Percentiles rank a stretch among this genome's conserved stretches.
These are phyloP conservation scores for Rubia peregrina DNA, from an alignment of 305 asterid genomes.

Conservation along the genomic window DNA sequence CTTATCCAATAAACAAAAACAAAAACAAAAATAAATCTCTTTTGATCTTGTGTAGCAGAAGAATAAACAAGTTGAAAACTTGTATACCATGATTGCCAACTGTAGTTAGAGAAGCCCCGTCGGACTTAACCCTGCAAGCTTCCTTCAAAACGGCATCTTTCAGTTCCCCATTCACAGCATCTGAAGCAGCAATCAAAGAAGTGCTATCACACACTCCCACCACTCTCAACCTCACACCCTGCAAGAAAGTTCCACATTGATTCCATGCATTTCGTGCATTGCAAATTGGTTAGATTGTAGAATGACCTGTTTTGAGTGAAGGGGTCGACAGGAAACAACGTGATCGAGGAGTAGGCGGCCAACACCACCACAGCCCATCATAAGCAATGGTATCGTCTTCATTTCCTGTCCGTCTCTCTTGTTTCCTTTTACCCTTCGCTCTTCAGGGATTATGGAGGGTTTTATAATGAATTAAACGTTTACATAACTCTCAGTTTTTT, in stretches of 20 bases:
- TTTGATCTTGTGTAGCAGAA: background rate
- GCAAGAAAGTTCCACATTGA: slow-evolving; percentile 9
- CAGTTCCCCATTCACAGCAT: slow-evolving; percentile 51
- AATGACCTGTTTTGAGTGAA: slow-evolving; percentile 60
- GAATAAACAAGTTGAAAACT: background rate
- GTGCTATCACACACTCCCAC: slow-evolving; percentile 86
- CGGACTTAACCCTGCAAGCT: slow-evolving; percentile 56
- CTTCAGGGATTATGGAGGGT: too few species aligned
- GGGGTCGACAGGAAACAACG: slow-evolving; percentile 64
- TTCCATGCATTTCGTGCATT: background rate
- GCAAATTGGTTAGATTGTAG: background rate
- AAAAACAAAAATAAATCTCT: background rate
- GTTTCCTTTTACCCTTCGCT: background rate
- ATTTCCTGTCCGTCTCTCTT: slow-evolving; percentile 19
- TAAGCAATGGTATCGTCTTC: slow-evolving; percentile 50
- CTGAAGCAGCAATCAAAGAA: slow-evolving; percentile 48
- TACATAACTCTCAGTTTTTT: too few species aligned
- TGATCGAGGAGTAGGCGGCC: slow-evolving; percentile 88
- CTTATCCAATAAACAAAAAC: slow-evolving; percentile 4
- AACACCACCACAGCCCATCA: slow-evolving; percentile 94
- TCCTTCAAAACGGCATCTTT: slow-evolving; percentile 52
- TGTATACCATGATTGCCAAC: slow-evolving; percentile 42
- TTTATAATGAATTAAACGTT: too few species aligned
- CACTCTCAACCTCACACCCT: slow-evolving; percentile 70
- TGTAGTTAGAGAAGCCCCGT: slow-evolving; percentile 53